Conservation (phyloP, 78 protist species). For the Protostelium mycophagum region DNA sequence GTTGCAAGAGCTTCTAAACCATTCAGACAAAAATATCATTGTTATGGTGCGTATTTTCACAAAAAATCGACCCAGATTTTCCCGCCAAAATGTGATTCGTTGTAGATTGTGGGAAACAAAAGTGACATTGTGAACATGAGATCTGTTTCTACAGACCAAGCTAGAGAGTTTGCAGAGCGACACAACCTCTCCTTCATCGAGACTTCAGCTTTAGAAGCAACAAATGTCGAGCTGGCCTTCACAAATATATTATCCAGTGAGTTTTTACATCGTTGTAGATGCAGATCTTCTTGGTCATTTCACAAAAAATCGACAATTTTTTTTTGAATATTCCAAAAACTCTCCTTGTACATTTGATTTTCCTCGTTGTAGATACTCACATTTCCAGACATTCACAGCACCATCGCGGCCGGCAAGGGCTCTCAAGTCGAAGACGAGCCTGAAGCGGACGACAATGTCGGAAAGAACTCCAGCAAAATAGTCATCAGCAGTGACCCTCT, state of each 20-base stretch:
- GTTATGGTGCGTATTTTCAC: background rate
- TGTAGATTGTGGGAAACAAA: slow-evolving; percentile 95
- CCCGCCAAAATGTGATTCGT: background rate
- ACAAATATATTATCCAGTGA: slow-evolving; percentile 37
- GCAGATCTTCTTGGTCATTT: too few species aligned
- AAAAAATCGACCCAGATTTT: background rate
- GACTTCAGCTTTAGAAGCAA: slow-evolving; percentile 66
- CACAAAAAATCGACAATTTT: too few species aligned
- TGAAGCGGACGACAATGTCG: background rate
- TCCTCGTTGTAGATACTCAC: background rate
- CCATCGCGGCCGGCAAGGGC: background rate
- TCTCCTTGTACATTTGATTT: too few species aligned
- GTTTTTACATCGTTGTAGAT: background rate
- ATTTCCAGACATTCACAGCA: background rate
- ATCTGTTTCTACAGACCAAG: slow-evolving; percentile 72
- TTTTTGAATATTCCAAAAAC: too few species aligned
- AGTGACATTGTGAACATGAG: slow-evolving; percentile 64
- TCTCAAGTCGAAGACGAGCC: background rate
- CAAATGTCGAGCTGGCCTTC: slow-evolving; percentile 65
- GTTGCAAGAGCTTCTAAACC: background rate
- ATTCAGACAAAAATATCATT: background rate
- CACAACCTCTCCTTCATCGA: slow-evolving; percentile 60
- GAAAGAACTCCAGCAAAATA: background rate
- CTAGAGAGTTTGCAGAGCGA: slow-evolving; percentile 62
- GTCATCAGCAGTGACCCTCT: background rate